A percentile compares a stretch with the other conserved stretches of the same genome.
Evolutionary conservation across 768 basidiomycete genomes (phyloP).

Genomic region (Lyophyllum semitale): DNA sequence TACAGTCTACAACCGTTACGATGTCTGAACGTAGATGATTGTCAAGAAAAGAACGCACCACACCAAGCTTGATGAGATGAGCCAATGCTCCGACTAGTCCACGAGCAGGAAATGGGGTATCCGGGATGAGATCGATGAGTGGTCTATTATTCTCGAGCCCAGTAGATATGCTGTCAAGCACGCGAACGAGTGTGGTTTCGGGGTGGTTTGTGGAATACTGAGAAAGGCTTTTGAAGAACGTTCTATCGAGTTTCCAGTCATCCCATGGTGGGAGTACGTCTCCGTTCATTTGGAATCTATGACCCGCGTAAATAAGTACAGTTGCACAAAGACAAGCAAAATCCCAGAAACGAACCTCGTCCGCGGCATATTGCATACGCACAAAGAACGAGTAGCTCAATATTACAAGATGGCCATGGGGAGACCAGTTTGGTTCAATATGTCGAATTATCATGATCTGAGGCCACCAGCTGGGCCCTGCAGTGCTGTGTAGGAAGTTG

Average conservation of each 20-base stretch:
- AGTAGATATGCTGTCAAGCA: neutral
- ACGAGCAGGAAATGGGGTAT: conserved; percentile 15
- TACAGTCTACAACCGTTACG: neutral
- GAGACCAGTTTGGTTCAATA: too few species aligned
- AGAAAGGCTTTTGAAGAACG: conserved; percentile 9
- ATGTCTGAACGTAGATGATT: neutral
- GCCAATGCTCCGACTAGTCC: conserved; percentile 10
- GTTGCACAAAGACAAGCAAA: too few species aligned
- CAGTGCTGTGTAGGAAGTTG: too few species aligned
- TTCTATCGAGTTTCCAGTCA: conserved; percentile 11
- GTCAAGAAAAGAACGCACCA: conserved; percentile 5
- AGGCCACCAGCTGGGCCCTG: too few species aligned
- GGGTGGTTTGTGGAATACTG: conserved; percentile 2
- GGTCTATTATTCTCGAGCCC: conserved; percentile 3
- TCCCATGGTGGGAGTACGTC: conserved; percentile 11
- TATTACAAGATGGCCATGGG: too few species aligned
- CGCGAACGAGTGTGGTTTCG: conserved; percentile 2
- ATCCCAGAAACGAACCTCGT: too few species aligned
- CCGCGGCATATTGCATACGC: too few species aligned
- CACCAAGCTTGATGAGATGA: conserved; percentile 14
- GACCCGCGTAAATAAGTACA: too few species aligned
- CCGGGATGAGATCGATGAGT: conserved; percentile 13
- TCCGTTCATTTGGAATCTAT: neutral
- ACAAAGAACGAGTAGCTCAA: too few species aligned
- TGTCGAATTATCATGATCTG: too few species aligned